Evolutionary conservation across 148 eudicot species (phyloP), one percentile per base, ranked within the genome.

Genomic region (Silene latifolia): DNA sequence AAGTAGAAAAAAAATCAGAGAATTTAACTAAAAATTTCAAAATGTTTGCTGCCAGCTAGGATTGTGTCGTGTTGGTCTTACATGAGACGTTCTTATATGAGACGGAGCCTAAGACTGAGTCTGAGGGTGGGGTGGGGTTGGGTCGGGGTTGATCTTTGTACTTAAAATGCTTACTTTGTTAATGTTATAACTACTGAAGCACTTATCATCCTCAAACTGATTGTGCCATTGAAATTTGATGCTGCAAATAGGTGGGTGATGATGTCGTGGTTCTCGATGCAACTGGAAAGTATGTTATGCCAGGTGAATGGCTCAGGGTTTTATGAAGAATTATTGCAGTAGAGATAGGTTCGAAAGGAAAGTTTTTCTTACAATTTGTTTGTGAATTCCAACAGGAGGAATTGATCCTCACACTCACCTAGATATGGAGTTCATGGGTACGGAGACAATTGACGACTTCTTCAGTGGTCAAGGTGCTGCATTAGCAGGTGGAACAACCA

Each of bases 381-480:
- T 44, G 27, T 59, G 70, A 71, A 74, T 63, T 47, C 75, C 73
- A 72, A 76, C 84, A 92, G 99, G 99, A 74, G 99, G 99, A 57
- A 95, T 95, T 80, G 99, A 95, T 88, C 99, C 99, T 66, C 99
- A 95, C 76, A 86, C 93, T 4, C 98, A 95, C 82, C 76, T 95
- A 78, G 94, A 86, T 17, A 86, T 90, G 91, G 94, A 89, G 62
- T 89, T 92, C 79, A 92, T 95, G 99, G 97, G 94, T 35, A 74
- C 97, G 6, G 80, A 89, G 83, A 87, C 98, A 56, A 87, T 95
- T 69, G 99, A 95, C 83, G 92, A 95, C 83, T 95, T 86, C 79
- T 95, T 87, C 80, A 89, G 89, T 73, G 99, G 99, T 79, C 99
- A 95, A 82, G 90, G 94, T 75, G 97, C 98, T 73, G 99, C 99